These are phyloP conservation scores for Fusarium domesticum DNA, from an alignment of 2,329 filamentous ascomycete species.

Conservation along the genomic window DNA sequence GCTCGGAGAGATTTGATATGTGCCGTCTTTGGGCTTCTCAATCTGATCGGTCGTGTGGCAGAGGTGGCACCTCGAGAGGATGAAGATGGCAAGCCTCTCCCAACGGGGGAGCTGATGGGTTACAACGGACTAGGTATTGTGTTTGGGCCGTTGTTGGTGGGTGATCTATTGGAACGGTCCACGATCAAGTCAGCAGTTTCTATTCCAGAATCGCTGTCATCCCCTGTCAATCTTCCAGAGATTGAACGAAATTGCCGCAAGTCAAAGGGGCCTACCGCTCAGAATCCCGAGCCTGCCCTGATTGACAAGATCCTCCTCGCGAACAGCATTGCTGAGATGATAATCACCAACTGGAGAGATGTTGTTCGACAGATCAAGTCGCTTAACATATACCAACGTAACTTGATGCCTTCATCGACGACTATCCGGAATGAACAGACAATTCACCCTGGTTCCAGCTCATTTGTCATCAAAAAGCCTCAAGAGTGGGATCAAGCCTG, in stretches of 20 bases:
- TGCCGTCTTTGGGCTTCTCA: slow-evolving; percentile 63
- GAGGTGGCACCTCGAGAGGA: slow-evolving; percentile 54
- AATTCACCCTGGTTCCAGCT: slow-evolving; percentile 42
- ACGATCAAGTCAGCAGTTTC: slow-evolving; percentile 45
- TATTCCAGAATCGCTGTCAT: slow-evolving; percentile 40
- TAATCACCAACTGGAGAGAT: slow-evolving; percentile 63
- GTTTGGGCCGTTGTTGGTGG: slow-evolving; percentile 62
- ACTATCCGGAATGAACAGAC: slow-evolving; percentile 22
- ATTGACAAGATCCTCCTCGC: slow-evolving; percentile 58
- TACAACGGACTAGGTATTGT: slow-evolving; percentile 61
- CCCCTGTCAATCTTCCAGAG: slow-evolving; percentile 44
- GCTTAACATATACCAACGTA: slow-evolving; percentile 35
- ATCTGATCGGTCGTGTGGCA: slow-evolving; percentile 56
- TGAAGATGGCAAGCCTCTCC: slow-evolving; percentile 48
- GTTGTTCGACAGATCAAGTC: slow-evolving; percentile 58
- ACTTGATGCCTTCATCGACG: slow-evolving; percentile 15
- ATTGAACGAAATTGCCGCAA: slow-evolving; percentile 30
- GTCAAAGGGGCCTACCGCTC: slow-evolving; percentile 11
- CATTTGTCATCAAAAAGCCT: slow-evolving; percentile 38
- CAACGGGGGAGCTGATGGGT: slow-evolving; percentile 60
- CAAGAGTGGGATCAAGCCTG: slow-evolving; percentile 31
- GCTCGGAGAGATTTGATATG: slow-evolving; percentile 63
- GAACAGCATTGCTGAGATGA: slow-evolving; percentile 61
- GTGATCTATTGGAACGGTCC: slow-evolving; percentile 54
- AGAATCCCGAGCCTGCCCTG: slow-evolving; percentile 24